Percentiles rank a stretch among this genome's conserved stretches.
These are phyloP conservation scores for Nigrospora sphaerica DNA, from an alignment of 2,329 filamentous ascomycete species.

Conservation along the genomic window DNA sequence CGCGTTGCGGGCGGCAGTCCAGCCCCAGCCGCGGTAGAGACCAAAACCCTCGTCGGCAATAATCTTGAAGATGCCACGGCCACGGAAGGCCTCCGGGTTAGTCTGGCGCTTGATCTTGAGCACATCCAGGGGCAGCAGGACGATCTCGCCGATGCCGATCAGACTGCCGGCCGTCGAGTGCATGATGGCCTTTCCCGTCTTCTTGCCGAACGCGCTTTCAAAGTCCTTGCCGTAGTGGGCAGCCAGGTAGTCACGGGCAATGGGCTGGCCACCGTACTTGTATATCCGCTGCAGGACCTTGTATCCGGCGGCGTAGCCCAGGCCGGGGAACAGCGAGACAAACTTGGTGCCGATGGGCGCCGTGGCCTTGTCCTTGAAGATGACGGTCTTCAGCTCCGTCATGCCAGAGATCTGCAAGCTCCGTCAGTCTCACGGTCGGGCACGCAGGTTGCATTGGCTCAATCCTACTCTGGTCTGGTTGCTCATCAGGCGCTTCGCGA, in stretches of 20 bases:
- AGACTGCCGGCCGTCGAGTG: slow-evolving; percentile 91
- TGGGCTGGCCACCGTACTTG: slow-evolving; percentile 97
- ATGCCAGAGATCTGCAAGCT: slow-evolving; percentile 14
- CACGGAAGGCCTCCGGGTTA: slow-evolving; percentile 95
- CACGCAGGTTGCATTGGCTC: neutral
- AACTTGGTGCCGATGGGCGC: slow-evolving; percentile 72
- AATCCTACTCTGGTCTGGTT: slow-evolving; percentile 68
- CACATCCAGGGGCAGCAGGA: slow-evolving; percentile 90
- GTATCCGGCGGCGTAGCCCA: slow-evolving; percentile 96
- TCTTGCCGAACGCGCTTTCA: slow-evolving; percentile 85
- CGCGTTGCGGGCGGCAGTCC: slow-evolving; percentile 95
- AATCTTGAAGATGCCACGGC: slow-evolving; percentile 84
- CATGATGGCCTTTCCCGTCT: slow-evolving; percentile 97
- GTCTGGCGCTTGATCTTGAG: slow-evolving; percentile 99
- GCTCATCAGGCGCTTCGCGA: slow-evolving; percentile 98
- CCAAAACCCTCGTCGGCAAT: slow-evolving; percentile 91
- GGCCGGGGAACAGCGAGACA: slow-evolving; percentile 89
- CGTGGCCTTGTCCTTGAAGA: slow-evolving; percentile 83
- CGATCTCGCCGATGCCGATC: slow-evolving; percentile 95
- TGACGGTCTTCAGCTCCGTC: slow-evolving; percentile 74
- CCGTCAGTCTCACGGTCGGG: neutral
- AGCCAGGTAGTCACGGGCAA: slow-evolving; percentile 82
- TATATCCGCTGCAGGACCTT: slow-evolving; percentile 96
- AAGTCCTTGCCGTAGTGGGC: slow-evolving; percentile 76
- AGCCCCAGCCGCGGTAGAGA: slow-evolving; percentile 91